A percentile compares a stretch with the other conserved stretches of the same genome.
phyloP scores from a whole-genome alignment of 73 alveolate genomes.

The Uronychia setigera region DNA sequence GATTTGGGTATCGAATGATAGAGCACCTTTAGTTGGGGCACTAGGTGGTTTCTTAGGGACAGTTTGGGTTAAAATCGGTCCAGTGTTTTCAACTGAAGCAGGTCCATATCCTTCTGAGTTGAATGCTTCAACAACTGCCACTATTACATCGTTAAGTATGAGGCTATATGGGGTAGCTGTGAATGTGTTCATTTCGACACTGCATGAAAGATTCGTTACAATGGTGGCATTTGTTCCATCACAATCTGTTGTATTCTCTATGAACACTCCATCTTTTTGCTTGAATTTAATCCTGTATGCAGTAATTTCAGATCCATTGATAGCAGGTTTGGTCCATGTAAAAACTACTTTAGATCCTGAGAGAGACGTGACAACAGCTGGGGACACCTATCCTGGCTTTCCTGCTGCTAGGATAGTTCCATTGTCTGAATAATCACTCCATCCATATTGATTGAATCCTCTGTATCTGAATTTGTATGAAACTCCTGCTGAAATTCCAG shows the following conservation, averaged over 20 bases:
- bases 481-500: conserved; percentile 8
- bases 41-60: conserved; percentile 22
- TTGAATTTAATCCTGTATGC: conserved; percentile 37
- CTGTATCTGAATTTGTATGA: conserved; percentile 35
- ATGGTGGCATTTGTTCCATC: conserved; percentile 24
- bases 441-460: conserved; percentile 41
- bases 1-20: conserved; percentile 18
- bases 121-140: conserved; percentile 33
- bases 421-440: conserved; percentile 43
- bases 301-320: conserved; percentile 19
- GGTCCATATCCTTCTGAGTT: conserved; percentile 18
- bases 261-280: not conserved
- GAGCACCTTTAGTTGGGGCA: conserved; percentile 36
- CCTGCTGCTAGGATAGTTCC: conserved; percentile 39
- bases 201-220: conserved; percentile 2
- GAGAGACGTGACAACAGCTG: conserved; percentile 8
- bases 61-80: conserved; percentile 21
- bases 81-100: conserved; percentile 24
- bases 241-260: conserved; percentile 1
- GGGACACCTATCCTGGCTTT: conserved; percentile 7
- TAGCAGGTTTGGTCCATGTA: conserved; percentile 2
- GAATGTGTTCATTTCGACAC: conserved; percentile 22
- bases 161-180: conserved; percentile 26
- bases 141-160: conserved; percentile 9
- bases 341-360: not conserved